A percentile compares a stretch with the other conserved stretches of the same genome.
phyloP scores from a whole-genome alignment of 805 yeast genomes.

The Cyberlindnera mrakii region DNA sequence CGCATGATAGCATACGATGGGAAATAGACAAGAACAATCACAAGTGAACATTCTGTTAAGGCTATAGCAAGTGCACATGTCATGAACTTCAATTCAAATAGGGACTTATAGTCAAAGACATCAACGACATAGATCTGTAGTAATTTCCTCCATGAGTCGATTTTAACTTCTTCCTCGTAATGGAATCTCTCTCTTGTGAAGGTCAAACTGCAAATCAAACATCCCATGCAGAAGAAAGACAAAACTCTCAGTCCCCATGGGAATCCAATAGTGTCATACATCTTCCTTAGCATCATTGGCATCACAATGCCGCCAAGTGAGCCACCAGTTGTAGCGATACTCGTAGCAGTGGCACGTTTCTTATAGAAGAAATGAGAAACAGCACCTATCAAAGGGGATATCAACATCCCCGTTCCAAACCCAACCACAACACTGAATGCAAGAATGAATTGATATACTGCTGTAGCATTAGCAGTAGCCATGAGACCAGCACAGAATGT shows the following conservation, averaged over 20 bases:
- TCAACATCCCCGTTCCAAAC: conserved; percentile 38
- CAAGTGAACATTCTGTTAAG: conserved; percentile 40
- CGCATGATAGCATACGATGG: conserved; percentile 44
- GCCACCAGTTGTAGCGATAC: conserved; percentile 44
- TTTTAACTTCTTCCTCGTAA: conserved; percentile 8
- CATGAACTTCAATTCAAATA: conserved; percentile 40
- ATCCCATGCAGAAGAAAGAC: conserved; percentile 33
- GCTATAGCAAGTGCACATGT: conserved; percentile 39
- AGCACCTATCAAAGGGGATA: conserved; percentile 38
- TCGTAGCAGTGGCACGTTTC: conserved; percentile 39
- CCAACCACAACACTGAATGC: conserved; percentile 44
- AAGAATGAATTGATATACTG: conserved; percentile 45
- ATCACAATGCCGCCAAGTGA: conserved; percentile 45
- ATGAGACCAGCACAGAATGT: conserved; percentile 34
- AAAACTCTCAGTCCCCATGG: conserved; percentile 47
- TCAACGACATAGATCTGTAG: conserved; percentile 13
- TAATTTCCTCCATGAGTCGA: conserved; percentile 9
- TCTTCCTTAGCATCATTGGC: conserved; percentile 38
- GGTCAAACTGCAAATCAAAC: conserved; percentile 20
- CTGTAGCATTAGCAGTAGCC: conserved; percentile 37
- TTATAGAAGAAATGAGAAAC: conserved; percentile 39
- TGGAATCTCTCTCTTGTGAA: conserved; percentile 30
- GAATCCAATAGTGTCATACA: conserved; percentile 40
- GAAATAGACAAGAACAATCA: conserved; percentile 41
- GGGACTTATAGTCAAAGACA: conserved; percentile 29